Conservation (phyloP, 108 stramenopile species). For the Mediolabrus comicus region DNA sequence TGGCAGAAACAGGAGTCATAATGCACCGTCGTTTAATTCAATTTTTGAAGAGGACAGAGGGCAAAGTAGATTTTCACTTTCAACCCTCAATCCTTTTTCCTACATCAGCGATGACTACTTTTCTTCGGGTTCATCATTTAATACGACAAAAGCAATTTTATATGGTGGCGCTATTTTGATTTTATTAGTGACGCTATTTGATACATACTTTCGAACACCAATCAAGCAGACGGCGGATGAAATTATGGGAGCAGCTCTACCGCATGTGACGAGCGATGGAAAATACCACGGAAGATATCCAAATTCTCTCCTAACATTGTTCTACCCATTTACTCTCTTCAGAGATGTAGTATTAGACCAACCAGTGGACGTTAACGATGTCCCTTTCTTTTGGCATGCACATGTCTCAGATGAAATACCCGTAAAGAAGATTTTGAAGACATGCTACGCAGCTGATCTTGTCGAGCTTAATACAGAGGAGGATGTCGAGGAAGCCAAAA, state of each 20-base stretch:
- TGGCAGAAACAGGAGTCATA: background rate
- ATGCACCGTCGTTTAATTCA: background rate
- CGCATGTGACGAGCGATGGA: slow-evolving; percentile 25
- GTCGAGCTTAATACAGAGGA: slow-evolving; percentile 44
- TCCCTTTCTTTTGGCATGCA: slow-evolving; percentile 55
- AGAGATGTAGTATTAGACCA: slow-evolving; percentile 57
- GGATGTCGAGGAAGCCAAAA: slow-evolving; percentile 37
- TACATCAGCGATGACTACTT: background rate
- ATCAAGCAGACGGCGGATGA: background rate
- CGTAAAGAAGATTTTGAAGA: slow-evolving; percentile 34
- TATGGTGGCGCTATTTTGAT: background rate
- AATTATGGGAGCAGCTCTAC: background rate
- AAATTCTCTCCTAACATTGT: slow-evolving; percentile 51
- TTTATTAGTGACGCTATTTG: slow-evolving; percentile 10
- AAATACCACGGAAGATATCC: slow-evolving; percentile 54
- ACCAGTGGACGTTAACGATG: slow-evolving; percentile 35
- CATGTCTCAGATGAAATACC: slow-evolving; percentile 39
- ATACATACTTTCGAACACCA: background rate
- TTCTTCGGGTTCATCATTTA: background rate
- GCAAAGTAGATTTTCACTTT: background rate
- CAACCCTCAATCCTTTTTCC: slow-evolving; percentile 2
- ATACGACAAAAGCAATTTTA: slow-evolving; percentile 6
- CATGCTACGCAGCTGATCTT: slow-evolving; percentile 46
- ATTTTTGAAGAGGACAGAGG: background rate
- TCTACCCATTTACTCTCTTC: slow-evolving; percentile 52